Evolutionary conservation across 495 filamentous ascomycete genomes (phyloP).

Genomic region (Bryoglossum gracile): DNA sequence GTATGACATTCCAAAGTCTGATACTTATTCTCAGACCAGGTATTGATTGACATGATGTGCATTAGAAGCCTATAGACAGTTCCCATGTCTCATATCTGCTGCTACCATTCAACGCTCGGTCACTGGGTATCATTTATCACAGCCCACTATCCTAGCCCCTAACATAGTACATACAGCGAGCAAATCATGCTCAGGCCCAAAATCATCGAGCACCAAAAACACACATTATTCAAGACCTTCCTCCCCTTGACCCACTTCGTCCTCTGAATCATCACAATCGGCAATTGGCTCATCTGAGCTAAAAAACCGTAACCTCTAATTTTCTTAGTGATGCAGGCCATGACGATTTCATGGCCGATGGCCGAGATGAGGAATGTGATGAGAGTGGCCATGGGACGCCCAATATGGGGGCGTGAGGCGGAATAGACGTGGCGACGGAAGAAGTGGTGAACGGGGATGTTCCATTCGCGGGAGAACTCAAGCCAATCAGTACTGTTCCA

Average conservation of each 20-base stretch:
- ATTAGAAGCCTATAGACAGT: not conserved
- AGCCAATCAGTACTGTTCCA: constrained; percentile 89
- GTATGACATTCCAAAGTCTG: not conserved
- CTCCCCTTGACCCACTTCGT: constrained; percentile 65
- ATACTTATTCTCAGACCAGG: not conserved
- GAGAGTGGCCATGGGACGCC: constrained; percentile 70
- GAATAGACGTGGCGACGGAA: constrained; percentile 91
- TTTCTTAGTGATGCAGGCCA: constrained; percentile 98
- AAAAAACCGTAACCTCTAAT: constrained; percentile 88
- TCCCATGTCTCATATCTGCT: not conserved
- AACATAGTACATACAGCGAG: constrained; percentile 19
- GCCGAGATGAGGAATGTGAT: constrained; percentile 90
- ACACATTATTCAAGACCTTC: constrained; percentile 78
- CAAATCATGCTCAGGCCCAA: constrained; percentile 73
- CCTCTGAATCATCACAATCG: constrained; percentile 85
- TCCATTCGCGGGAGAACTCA: constrained; percentile 97
- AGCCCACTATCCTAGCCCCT: not conserved
- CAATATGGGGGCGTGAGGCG: constrained; percentile 65
- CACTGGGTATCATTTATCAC: not conserved
- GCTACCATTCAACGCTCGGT: too few species aligned
- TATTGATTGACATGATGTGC: too few species aligned
- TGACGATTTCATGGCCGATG: constrained; percentile 87
- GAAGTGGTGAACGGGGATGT: constrained; percentile 97
- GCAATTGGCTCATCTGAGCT: constrained; percentile 92
- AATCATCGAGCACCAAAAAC: constrained; percentile 96